phyloP scores from a whole-genome alignment of 106 monocot species.

The Narthecium ossifragum region DNA sequence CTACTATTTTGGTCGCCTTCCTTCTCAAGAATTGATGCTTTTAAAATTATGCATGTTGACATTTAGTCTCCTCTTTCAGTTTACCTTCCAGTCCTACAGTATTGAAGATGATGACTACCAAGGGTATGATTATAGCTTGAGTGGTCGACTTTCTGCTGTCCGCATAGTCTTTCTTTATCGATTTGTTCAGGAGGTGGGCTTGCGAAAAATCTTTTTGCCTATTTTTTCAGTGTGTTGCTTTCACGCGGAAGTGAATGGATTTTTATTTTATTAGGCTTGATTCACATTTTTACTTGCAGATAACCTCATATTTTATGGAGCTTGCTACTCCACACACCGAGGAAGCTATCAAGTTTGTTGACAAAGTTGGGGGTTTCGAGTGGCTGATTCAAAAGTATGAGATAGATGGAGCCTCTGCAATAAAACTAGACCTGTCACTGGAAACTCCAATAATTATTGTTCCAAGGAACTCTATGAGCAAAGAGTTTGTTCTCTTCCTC shows the following conservation, averaged over 20 bases:
- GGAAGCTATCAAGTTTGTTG: constrained; percentile 90
- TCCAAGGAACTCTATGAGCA: constrained; percentile 62
- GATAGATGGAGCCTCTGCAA: constrained; percentile 71
- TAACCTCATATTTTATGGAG: constrained; percentile 90
- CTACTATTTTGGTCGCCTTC: no score
- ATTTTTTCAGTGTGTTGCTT: neutral
- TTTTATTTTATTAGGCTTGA: neutral
- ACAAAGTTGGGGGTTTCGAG: constrained; percentile 93
- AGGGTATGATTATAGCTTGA: constrained; percentile 88
- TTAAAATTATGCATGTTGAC: no score
- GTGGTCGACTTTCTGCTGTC: constrained; percentile 79
- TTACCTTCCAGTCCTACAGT: constrained; percentile 81
- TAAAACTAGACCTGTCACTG: constrained; percentile 81
- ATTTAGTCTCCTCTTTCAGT: constrained; percentile 40
- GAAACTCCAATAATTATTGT: constrained; percentile 89
- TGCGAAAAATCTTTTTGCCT: neutral
- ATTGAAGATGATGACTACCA: constrained; percentile 88
- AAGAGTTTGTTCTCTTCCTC: constrained; percentile 51
- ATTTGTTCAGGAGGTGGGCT: constrained; percentile 86
- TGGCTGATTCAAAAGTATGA: constrained; percentile 96
- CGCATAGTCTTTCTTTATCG: constrained; percentile 95
- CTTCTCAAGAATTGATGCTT: no score
- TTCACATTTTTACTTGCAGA: constrained; percentile 23
- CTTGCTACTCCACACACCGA: constrained; percentile 94
- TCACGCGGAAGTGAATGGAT: neutral